Evolutionary conservation across 441 rosid species (phyloP), one percentile per base, ranked within the genome.

Genomic region (Aleurites moluccanus): DNA sequence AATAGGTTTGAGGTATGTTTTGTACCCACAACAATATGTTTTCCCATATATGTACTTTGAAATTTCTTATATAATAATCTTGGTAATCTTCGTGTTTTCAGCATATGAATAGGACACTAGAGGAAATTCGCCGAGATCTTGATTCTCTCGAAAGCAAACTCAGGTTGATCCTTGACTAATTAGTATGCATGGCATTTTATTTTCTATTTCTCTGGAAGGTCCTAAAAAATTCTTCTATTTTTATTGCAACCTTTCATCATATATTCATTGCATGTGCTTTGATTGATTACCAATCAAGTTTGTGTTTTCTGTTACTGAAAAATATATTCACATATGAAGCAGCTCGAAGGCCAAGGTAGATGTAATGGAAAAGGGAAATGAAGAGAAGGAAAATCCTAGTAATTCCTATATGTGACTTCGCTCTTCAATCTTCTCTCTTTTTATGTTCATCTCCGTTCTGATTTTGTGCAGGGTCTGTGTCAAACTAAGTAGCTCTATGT

Each of bases 1-100:
- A 13, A 38, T 7, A 70, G 73, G 73, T 35, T 70, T 55, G 62
- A 70, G 73, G 73, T 70, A 70, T 50, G 47, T 38, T 11, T 70
- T 45, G 11, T 35, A 52, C 33, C 10, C 30, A 23, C 35, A 25
- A 25, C 30, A 4, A 27, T 25, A 53, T n/a, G n/a, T n/a, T n/a
- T n/a, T n/a, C n/a, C n/a, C n/a, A n/a, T 1, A 53, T 11, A n/a
- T 13, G 8, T 20, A 0, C 0, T 20, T 0, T 4, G 8, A 20
- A 16, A 53, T 53, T 3, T 49, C 20, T 49, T 49, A 1, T 53
- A 62, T 30, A 30, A 44, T 25, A 47, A 70, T 9, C 42, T 10
- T 35, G n/a, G 45, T 10, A 3, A 30, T 35, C 40, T 70, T 47
- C 25, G 6, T 38, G 21, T 70, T 40, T 47, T 21, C 73, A 70